phyloP scores from a whole-genome alignment of 2,329 filamentous ascomycete genomes.

The Diaporthe citriasiana region DNA sequence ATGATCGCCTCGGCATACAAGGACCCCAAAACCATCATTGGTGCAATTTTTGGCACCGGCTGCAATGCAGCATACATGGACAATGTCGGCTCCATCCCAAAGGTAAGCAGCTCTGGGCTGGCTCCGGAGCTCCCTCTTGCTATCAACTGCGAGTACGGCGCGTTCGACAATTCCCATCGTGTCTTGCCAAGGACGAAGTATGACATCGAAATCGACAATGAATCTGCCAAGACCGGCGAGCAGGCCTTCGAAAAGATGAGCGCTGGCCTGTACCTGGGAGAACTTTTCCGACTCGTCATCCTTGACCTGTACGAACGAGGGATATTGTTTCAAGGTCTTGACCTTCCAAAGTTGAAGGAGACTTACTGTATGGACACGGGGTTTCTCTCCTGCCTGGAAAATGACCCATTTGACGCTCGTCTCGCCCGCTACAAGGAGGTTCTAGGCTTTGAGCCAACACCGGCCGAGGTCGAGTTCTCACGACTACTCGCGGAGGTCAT shows the following conservation, averaged over 20 bases:
- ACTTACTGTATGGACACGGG: conserved; percentile 80
- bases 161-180: conserved; percentile 79
- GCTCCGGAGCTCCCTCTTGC: conserved; percentile 81
- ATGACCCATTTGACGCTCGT: conserved; percentile 79
- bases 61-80: conserved; percentile 88
- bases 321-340: conserved; percentile 76
- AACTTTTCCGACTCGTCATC: conserved; percentile 78
- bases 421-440: conserved; percentile 73
- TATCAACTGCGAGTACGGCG: conserved; percentile 86
- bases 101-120: conserved; percentile 62
- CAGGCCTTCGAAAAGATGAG: conserved; percentile 89
- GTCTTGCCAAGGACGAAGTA: conserved; percentile 80
- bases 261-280: conserved; percentile 86
- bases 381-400: conserved; percentile 79
- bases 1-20: conserved; percentile 85
- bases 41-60: conserved; percentile 85
- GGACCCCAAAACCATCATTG: conserved; percentile 78
- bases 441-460: conserved; percentile 70
- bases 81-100: conserved; percentile 75
- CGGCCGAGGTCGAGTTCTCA: conserved; percentile 77
- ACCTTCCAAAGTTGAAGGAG: conserved; percentile 75
- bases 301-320: conserved; percentile 62
- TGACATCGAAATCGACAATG: conserved; percentile 75
- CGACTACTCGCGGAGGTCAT: conserved; percentile 81
- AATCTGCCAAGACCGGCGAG: conserved; percentile 79